A percentile compares a stretch with the other conserved stretches of the same genome.
These are phyloP conservation scores for Skeletonema tropicum DNA, from an alignment of 108 stramenopile species.

Conservation along the genomic window DNA sequence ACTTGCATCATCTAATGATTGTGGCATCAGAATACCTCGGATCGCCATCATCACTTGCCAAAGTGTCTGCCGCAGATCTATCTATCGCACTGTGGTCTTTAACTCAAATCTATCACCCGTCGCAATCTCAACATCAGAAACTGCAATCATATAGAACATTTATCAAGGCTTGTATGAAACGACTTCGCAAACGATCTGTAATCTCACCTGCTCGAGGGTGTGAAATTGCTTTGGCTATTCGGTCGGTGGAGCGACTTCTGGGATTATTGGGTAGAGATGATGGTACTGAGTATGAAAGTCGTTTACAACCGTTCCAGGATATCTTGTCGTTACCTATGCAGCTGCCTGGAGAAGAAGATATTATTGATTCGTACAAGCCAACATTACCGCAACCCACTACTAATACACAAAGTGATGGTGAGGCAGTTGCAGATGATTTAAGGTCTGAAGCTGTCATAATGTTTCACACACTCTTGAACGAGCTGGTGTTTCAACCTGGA, in stretches of 20 bases:
- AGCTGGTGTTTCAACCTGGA: slow-evolving; percentile 17
- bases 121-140: neutral
- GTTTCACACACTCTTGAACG: slow-evolving; percentile 44
- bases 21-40: slow-evolving; percentile 26
- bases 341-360: neutral
- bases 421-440: slow-evolving; percentile 1
- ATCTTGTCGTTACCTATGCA: neutral
- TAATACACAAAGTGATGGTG: neutral
- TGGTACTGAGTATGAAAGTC: slow-evolving; percentile 18
- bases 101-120: slow-evolving; percentile 21
- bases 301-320: neutral
- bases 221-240: slow-evolving; percentile 26
- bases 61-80: slow-evolving; percentile 29
- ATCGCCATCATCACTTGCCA: slow-evolving; percentile 31
- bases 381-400: neutral
- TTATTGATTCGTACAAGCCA: neutral
- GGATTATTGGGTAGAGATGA: slow-evolving; percentile 7
- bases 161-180: slow-evolving; percentile 32
- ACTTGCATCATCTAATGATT: slow-evolving; percentile 12
- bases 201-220: slow-evolving; percentile 20
- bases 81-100: slow-evolving; percentile 33
- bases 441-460: slow-evolving; percentile 33
- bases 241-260: slow-evolving; percentile 29
- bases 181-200: slow-evolving; percentile 36
- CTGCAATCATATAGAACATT: slow-evolving; percentile 5